Base-by-base conservation (phyloP, 176 grass and related monocot genomes). In the Zizania latifolia region DNA sequence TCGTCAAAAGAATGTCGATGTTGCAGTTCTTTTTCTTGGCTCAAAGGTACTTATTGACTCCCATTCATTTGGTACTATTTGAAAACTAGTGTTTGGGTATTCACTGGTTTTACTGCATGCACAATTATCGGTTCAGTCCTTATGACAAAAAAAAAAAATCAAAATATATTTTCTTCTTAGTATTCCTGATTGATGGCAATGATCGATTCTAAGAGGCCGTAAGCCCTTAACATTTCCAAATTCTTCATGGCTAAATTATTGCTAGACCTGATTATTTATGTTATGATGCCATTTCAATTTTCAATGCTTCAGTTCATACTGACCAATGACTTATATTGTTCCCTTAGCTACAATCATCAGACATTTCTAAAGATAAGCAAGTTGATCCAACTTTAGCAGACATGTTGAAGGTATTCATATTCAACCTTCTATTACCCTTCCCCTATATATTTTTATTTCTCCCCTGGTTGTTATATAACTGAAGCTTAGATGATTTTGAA, bases 1-100 rank as follows among this genome's bases (percentile, higher is more conserved):
- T 62, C 33, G n/a, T 64, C 51, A 73, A 53, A 81, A 77, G 44
- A 84, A 81, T 65, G 79, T 82, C 62, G 95, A 92, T 85, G 76
- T 94, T 72, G 94, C 86, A 8, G 31, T 98, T 82, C 66, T 98
- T 78, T 98, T 94, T 59, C 60, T 98, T 81, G 91, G 91, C 45
- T 89, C 81, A 65, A 88, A 92, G 91, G 95, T 98, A 87, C n/a
- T 53, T 34, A 41, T 78, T 69, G 30, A 23, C 74, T 19, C 55
- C 50, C 15, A 41, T 66, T 1, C 27, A 72, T 68, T 63, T 37
- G 31, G 23, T 83, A 59, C 3, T 48, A 22, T 10, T 81, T 45
- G 62, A 50, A 6, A 16, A 63, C n/a, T 81, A 40, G 68, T 74
- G 16, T 61, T 44, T 70, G 10, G 10, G 48, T 33, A 19, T 36